Evolutionary conservation across 2,329 filamentous ascomycete genomes (phyloP).

Genomic region (Alternaria ventricosa): DNA sequence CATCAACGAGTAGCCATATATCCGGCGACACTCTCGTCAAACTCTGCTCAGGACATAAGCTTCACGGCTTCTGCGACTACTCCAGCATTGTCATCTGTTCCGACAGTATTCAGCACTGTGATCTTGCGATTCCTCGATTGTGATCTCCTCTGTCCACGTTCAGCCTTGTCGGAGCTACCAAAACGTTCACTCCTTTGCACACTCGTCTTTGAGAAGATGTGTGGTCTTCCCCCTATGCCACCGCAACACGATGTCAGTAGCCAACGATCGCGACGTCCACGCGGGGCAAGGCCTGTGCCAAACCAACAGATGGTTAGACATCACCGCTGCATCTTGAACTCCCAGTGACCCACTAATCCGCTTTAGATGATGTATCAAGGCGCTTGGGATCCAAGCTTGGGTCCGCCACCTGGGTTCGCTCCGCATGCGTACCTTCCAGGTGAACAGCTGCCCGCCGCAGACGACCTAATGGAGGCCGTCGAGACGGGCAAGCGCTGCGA

Average conservation of each 20-base stretch:
- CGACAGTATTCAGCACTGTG: not conserved
- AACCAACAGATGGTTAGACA: not conserved
- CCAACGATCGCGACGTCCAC: not conserved
- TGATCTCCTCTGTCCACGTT: not conserved
- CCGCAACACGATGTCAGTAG: not conserved
- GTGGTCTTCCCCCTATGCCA: not conserved
- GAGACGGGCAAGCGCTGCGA: slow-evolving; percentile 18
- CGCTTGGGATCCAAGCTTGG: not conserved
- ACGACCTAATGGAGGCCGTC: slow-evolving; percentile 15
- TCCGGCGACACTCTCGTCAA: not conserved
- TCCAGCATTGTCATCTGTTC: not conserved
- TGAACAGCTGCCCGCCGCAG: not conserved
- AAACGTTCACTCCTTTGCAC: not conserved
- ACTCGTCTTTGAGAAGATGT: not conserved
- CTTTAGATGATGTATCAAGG: not conserved
- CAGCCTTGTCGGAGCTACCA: not conserved
- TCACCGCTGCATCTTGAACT: not conserved
- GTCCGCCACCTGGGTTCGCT: not conserved
- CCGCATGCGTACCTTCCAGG: not conserved
- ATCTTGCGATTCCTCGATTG: not conserved
- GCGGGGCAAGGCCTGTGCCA: not conserved
- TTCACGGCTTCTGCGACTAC: not conserved
- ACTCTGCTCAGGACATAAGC: not conserved
- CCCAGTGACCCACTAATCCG: not conserved
- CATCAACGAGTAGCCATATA: not conserved